Percentiles rank a stretch among this genome's conserved stretches.
These are phyloP conservation scores for Tetrahymena malaccensis DNA, from an alignment of 73 alveolate genomes.

Conservation along the genomic window DNA sequence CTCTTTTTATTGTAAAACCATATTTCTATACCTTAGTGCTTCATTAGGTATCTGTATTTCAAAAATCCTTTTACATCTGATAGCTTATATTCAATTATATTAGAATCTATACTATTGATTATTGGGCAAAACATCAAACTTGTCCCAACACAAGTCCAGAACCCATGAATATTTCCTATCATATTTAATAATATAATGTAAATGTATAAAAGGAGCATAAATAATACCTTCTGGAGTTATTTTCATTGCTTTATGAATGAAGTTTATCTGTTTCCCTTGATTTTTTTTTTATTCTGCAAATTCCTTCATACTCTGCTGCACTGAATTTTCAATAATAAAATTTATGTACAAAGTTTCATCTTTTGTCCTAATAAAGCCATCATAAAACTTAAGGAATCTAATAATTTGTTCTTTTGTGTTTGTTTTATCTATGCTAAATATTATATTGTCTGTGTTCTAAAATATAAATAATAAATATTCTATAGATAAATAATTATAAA, in stretches of 20 bases:
- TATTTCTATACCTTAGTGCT: conserved; percentile 17
- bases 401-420: conserved; percentile 17
- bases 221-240: conserved; percentile 33
- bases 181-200: background rate
- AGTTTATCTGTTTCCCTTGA: conserved; percentile 6
- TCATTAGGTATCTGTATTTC: conserved; percentile 26
- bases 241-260: conserved; percentile 6
- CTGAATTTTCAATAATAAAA: background rate
- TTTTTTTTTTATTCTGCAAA: background rate
- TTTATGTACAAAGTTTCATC: conserved; percentile 20
- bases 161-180: background rate
- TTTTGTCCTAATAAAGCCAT: conserved; percentile 11
- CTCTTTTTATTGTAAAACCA: conserved; percentile 33
- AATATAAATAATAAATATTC: background rate
- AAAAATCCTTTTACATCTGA: conserved; percentile 21
- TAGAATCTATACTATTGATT: conserved; percentile 7
- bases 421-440: conserved; percentile 10
- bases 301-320: background rate
- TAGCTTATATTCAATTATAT: background rate
- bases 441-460: conserved; percentile 21
- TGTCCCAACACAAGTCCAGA: background rate
- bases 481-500: background rate
- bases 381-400: conserved; percentile 13
- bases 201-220: no score
- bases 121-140: background rate